Conservation (phyloP, 116 monocot genomes). For the Phalaenopsis hybrid region DNA sequence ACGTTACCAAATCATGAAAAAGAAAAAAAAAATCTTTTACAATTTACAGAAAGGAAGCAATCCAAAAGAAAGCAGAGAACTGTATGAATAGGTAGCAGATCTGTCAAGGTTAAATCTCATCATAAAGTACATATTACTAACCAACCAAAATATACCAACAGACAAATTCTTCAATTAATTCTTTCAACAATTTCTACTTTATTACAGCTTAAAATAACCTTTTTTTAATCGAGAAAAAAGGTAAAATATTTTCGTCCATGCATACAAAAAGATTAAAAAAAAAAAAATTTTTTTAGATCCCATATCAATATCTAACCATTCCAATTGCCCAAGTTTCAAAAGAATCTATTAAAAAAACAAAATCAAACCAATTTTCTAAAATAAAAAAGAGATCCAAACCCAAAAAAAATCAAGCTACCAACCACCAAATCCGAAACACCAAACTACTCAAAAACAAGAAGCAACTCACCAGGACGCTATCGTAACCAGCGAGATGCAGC, state of each 20-base stretch:
- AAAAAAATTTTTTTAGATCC: background rate
- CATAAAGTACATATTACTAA: too few species aligned
- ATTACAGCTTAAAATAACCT: constrained; percentile 24
- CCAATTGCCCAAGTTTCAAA: background rate
- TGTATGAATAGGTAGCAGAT: too few species aligned
- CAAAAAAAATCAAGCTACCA: background rate
- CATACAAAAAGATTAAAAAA: background rate
- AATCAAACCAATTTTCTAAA: background rate
- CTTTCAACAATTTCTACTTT: constrained; percentile 15
- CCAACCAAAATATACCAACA: too few species aligned
- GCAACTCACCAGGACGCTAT: constrained; percentile 51
- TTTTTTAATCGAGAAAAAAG: too few species aligned
- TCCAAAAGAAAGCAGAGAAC: too few species aligned
- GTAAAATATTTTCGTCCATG: background rate
- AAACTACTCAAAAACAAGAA: background rate
- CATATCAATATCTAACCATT: background rate
- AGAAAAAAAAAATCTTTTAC: too few species aligned
- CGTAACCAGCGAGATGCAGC: constrained; percentile 74
- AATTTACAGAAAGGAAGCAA: too few species aligned
- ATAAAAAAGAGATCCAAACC: background rate
- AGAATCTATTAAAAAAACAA: background rate
- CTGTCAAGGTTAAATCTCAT: too few species aligned
- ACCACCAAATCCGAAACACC: background rate
- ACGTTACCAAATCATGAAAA: too few species aligned
- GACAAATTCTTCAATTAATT: too few species aligned